phyloP scores from a whole-genome alignment of 2,329 filamentous ascomycete species.

The Neodidymelliopsis sp. region DNA sequence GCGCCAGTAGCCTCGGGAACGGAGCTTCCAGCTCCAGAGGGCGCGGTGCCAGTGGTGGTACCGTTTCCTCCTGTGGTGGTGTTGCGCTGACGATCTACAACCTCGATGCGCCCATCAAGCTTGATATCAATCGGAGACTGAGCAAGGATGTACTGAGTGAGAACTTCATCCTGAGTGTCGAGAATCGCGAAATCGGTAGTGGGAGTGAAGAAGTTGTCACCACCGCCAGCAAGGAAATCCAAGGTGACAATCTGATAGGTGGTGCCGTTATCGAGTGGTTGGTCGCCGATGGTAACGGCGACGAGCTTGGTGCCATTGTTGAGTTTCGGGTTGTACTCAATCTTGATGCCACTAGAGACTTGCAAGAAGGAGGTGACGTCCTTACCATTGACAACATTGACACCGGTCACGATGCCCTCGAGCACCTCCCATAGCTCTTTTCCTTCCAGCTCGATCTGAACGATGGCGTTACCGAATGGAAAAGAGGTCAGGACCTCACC shows the following conservation, averaged over 20 bases:
- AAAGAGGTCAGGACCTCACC: conserved; percentile 70
- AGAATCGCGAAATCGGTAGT: conserved; percentile 56
- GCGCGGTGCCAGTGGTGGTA: conserved; percentile 27
- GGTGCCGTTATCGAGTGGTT: conserved; percentile 55
- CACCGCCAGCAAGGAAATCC: conserved; percentile 66
- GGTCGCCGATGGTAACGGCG: conserved; percentile 59
- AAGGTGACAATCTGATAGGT: conserved; percentile 68
- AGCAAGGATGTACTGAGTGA: conserved; percentile 59
- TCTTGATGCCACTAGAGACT: conserved; percentile 63
- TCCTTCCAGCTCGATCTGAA: conserved; percentile 64
- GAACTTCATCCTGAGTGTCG: conserved; percentile 63
- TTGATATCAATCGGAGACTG: conserved; percentile 60
- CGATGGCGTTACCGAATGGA: conserved; percentile 71
- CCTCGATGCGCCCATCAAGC: conserved; percentile 58
- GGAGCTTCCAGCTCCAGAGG: conserved; percentile 18
- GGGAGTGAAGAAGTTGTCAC: conserved; percentile 65
- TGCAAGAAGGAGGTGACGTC: conserved; percentile 67
- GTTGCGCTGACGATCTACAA: conserved; percentile 33
- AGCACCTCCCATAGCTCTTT: conserved; percentile 64
- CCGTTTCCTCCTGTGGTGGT: conserved; percentile 21
- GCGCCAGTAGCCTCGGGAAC: conserved; percentile 21
- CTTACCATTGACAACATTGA: conserved; percentile 63
- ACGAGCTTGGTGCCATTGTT: conserved; percentile 61
- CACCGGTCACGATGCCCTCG: conserved; percentile 64
- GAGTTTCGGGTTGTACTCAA: conserved; percentile 65